Conservation (phyloP, 202 grass and related monocot species). For the Cymbopogon flexuosus region DNA sequence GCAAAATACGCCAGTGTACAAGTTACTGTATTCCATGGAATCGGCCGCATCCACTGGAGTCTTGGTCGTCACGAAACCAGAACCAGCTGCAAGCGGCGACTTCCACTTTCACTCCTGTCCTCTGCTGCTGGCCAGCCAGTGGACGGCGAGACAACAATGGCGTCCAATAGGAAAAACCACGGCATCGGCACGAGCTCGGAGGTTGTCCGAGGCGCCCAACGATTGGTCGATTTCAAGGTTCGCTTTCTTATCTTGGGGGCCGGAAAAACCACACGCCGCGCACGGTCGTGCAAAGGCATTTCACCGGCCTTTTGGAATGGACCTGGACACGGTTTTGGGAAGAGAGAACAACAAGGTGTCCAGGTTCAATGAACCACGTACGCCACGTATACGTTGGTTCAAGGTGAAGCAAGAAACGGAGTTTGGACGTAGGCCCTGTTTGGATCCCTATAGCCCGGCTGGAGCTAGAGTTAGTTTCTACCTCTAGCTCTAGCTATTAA, state of each 20-base stretch:
- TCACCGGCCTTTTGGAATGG: not conserved
- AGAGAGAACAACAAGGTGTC: not conserved
- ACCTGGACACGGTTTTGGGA: conserved; percentile 26
- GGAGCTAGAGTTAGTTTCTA: too few species aligned
- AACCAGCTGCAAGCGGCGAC: too few species aligned
- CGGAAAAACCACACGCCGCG: not conserved
- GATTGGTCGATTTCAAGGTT: not conserved
- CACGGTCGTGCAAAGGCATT: not conserved
- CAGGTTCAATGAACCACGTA: conserved; percentile 25
- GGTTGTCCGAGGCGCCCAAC: not conserved
- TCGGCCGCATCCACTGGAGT: too few species aligned
- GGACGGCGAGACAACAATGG: not conserved
- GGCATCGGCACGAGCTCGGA: not conserved
- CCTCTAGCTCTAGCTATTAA: not conserved
- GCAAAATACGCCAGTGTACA: too few species aligned
- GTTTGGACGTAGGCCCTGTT: too few species aligned
- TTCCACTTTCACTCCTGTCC: too few species aligned
- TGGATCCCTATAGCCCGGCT: too few species aligned
- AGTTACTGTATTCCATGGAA: not conserved
- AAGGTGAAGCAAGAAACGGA: not conserved
- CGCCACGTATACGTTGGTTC: not conserved
- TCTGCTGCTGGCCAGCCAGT: not conserved
- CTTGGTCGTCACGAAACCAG: not conserved
- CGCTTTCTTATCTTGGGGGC: conserved; percentile 1
- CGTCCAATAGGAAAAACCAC: conserved; percentile 18